phyloP scores from a whole-genome alignment of 2,329 filamentous ascomycete species.

The Sporothrix humicola region DNA sequence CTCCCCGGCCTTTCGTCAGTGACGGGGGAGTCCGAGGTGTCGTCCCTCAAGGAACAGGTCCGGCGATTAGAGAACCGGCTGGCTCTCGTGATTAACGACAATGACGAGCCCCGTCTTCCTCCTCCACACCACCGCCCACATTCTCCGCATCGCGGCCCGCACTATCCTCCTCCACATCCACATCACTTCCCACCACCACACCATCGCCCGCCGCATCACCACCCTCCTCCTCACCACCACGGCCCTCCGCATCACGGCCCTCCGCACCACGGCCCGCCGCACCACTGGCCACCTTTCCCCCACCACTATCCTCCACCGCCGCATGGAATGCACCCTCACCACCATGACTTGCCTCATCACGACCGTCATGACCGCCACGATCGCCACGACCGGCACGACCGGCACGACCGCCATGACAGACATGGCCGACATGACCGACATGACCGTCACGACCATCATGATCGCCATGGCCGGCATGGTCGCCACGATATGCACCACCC shows the following conservation, averaged over 20 bases:
- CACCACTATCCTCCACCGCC: conserved; percentile 26
- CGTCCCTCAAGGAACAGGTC: conserved; percentile 49
- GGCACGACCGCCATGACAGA: conserved; percentile 14
- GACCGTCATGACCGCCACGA: conserved; percentile 11
- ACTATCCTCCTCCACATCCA: not conserved
- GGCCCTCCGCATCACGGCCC: conserved; percentile 7
- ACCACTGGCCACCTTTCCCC: conserved; percentile 8
- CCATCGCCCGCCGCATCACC: not conserved
- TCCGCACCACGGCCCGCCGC: conserved; percentile 25
- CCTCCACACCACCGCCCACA: conserved; percentile 21
- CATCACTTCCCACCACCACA: not conserved
- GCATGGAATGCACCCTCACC: conserved; percentile 16
- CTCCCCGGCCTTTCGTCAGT: conserved; percentile 30
- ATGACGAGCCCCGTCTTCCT: conserved; percentile 26
- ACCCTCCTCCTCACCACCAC: not conserved
- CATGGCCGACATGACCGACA: conserved; percentile 1
- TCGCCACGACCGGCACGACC: conserved; percentile 29
- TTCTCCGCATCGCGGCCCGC: conserved; percentile 21
- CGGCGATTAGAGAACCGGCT: conserved; percentile 53
- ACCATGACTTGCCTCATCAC: conserved; percentile 25
- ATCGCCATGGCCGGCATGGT: not conserved
- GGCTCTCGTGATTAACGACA: conserved; percentile 40
- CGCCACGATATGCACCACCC: conserved; percentile 18
- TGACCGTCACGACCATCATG: conserved; percentile 12
- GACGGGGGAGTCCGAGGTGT: conserved; percentile 43